Conservation (phyloP, 768 basidiomycete genomes). For the Leccinum aurantiacum region DNA sequence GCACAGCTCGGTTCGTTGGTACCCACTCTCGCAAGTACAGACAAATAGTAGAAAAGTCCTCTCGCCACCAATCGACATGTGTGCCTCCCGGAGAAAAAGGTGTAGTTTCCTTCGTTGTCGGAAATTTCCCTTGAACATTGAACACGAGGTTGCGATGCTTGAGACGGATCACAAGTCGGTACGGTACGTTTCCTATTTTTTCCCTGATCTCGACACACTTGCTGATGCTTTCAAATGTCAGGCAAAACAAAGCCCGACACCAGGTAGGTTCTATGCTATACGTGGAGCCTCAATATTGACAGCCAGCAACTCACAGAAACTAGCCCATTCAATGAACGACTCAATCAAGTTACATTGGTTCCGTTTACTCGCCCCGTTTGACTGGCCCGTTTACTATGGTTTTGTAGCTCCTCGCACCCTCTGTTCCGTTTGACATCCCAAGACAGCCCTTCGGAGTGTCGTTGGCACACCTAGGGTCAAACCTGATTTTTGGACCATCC, state of each 20-base stretch:
- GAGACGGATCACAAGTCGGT: constrained; percentile 87
- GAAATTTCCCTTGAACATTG: constrained; percentile 52
- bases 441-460: constrained; percentile 62
- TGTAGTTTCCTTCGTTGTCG: constrained; percentile 60
- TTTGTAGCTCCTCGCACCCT: constrained; percentile 64
- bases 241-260: constrained; percentile 58
- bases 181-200: constrained; percentile 56
- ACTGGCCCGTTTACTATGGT: not conserved
- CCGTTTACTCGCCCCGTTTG: too few species aligned
- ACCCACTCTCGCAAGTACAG: too few species aligned
- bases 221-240: constrained; percentile 30
- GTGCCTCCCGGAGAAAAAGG: constrained; percentile 22
- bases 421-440: constrained; percentile 56
- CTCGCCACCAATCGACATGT: too few species aligned
- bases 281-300: constrained; percentile 59
- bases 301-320: constrained; percentile 70
- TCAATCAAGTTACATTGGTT: constrained; percentile 54
- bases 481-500: constrained; percentile 77
- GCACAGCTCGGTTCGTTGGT: too few species aligned
- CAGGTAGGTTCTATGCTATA: constrained; percentile 78
- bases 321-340: constrained; percentile 48
- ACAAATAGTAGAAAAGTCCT: too few species aligned
- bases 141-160: constrained; percentile 75
- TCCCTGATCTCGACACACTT: not conserved
- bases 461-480: constrained; percentile 77